phyloP scores from a whole-genome alignment of 257 asterid genomes.

The Cinchona pubescens region DNA sequence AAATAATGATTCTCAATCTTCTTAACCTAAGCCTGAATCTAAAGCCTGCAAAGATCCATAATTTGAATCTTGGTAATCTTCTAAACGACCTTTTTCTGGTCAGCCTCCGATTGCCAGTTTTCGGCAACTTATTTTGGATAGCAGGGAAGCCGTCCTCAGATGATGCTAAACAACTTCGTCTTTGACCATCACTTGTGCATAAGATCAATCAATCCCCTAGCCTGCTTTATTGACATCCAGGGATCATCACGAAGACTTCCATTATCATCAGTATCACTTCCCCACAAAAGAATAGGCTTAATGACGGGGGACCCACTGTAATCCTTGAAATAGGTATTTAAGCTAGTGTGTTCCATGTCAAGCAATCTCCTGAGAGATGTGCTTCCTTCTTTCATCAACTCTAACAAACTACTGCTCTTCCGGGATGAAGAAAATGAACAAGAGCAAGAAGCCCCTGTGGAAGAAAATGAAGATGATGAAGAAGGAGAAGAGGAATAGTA shows the following conservation, averaged over 20 bases:
- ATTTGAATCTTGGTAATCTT: constrained; percentile 47
- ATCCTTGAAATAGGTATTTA: constrained; percentile 48
- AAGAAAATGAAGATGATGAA: constrained; percentile 29
- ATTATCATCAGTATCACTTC: constrained; percentile 34
- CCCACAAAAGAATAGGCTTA: constrained; percentile 41
- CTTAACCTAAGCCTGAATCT: constrained; percentile 40
- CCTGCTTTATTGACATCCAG: constrained; percentile 34
- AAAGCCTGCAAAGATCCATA: constrained; percentile 50
- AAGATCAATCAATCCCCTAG: constrained; percentile 18
- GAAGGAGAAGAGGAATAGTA: constrained; percentile 39
- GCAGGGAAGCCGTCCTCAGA: constrained; percentile 15
- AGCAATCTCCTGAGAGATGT: constrained; percentile 61
- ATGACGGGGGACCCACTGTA: constrained; percentile 59
- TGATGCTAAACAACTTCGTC: constrained; percentile 18
- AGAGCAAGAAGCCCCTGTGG: constrained; percentile 23
- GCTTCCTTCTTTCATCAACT: constrained; percentile 65
- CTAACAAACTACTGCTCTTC: constrained; percentile 42
- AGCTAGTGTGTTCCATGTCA: constrained; percentile 70
- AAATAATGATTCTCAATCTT: constrained; percentile 39
- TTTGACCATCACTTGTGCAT: constrained; percentile 20
- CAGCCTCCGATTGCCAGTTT: constrained; percentile 28
- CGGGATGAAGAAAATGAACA: constrained; percentile 33
- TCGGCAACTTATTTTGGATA: background rate
- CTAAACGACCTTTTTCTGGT: constrained; percentile 44
- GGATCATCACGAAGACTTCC: constrained; percentile 58